These are phyloP conservation scores for Ceratobasidium sp. DNA, from an alignment of 1,284 basidiomycete genomes.

Conservation along the genomic window DNA sequence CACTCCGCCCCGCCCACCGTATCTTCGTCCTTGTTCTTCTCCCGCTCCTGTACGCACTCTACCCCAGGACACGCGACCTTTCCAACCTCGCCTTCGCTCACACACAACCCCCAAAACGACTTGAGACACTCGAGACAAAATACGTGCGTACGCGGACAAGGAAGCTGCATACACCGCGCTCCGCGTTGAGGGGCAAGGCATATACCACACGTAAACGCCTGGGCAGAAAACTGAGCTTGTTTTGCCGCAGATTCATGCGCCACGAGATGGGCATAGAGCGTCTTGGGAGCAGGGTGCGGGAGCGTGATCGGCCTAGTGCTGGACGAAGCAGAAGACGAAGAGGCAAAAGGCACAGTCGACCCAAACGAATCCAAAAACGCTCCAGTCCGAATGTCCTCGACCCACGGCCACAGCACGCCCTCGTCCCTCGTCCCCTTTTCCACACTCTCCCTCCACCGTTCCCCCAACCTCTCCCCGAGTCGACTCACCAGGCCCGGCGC, in stretches of 20 bases:
- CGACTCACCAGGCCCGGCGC: constrained; percentile 52
- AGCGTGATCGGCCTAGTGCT: constrained; percentile 34
- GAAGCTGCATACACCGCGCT: constrained; percentile 70
- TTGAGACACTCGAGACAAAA: constrained; percentile 79
- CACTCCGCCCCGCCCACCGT: constrained; percentile 20
- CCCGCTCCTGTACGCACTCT: constrained; percentile 50
- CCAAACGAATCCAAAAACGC: constrained; percentile 61
- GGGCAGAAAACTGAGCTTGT: constrained; percentile 64
- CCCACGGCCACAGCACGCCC: constrained; percentile 70
- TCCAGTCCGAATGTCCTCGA: constrained; percentile 73
- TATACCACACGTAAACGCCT: constrained; percentile 72
- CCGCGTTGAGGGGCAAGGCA: constrained; percentile 78
- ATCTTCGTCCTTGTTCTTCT: constrained; percentile 16
- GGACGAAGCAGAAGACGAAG: neutral
- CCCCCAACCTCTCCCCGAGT: constrained; percentile 58
- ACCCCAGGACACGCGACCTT: constrained; percentile 78
- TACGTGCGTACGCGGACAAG: constrained; percentile 66
- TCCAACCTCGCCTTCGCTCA: constrained; percentile 75
- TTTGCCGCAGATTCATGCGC: constrained; percentile 62
- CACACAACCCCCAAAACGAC: constrained; percentile 74
- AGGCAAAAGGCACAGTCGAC: constrained; percentile 54
- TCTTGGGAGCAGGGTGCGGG: constrained; percentile 64
- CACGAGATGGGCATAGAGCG: constrained; percentile 63
- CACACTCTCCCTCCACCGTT: constrained; percentile 66
- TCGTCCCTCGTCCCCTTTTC: constrained; percentile 54